Evolutionary conservation across 2,329 filamentous ascomycete species (phyloP), one percentile per base, ranked within the genome.

Genomic region (Dactylellina haptotyla): DNA sequence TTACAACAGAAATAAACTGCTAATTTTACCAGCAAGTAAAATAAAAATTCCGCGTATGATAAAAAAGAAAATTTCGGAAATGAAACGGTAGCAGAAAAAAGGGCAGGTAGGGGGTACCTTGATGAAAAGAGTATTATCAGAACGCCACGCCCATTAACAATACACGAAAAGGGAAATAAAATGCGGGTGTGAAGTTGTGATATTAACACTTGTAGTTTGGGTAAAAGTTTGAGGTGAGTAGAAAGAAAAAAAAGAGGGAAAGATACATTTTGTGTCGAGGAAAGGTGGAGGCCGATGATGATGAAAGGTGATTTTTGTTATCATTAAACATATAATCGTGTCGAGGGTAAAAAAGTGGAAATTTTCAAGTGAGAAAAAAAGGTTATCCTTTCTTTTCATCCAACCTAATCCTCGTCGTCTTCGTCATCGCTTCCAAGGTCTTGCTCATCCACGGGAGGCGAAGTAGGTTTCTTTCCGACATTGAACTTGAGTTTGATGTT

Each of bases 321-420:
- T 73, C 69, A 73, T 73, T 64, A 73, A 73, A 73, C 69, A 46
- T 73, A 56, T 73, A 66, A 43, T 73, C 69, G 51, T 73, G 46
- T 54, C 54, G 65, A 56, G 26, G 34, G 30, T 26, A 48, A 39
- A 48, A 61, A 39, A 45, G 56, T 32, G 16, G 50, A 58, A 58
- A 63, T 30, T 62, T 39, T 25, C 30, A 58, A 58, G 16, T 12
- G 37, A 53, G 39, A 28, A 32, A 28, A 59, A 41, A 58, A 66
- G 41, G 32, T 16, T n/a, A 18, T 9, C 23, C 30, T 45, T 25
- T 41, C 46, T 26, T 23, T n/a, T 50, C 20, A 32, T 50, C 39
- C 16, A 50, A 39, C 65, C 67, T 10, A n/a, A n/a, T 65, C 69
- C 16, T 66, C 66, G 28, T 64, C 66, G 3, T 48, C 58, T 18